A percentile compares a stretch with the other conserved stretches of the same genome.
Evolutionary conservation across 2,329 filamentous ascomycete genomes (phyloP).

Genomic region (Claviceps citrina): DNA sequence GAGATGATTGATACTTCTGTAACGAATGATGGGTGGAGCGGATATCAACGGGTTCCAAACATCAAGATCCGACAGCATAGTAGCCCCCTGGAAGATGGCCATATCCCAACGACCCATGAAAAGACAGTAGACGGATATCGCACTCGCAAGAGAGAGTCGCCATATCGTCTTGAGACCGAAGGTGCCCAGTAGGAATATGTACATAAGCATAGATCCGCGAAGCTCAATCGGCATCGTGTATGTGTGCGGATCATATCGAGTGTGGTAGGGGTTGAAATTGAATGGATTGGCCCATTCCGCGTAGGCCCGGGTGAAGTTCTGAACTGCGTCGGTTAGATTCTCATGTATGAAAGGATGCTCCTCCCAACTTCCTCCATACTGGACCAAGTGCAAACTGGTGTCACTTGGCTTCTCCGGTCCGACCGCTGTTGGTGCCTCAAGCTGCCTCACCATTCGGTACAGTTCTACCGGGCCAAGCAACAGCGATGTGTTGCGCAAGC

Average conservation of each 20-base stretch:
- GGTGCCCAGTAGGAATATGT: slow-evolving; percentile 24
- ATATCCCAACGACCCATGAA: slow-evolving; percentile 25
- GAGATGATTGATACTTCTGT: not conserved
- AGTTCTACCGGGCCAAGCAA: not conserved
- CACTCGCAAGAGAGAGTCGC: slow-evolving; percentile 16
- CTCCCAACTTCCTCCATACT: slow-evolving; percentile 26
- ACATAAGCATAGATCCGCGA: slow-evolving; percentile 25
- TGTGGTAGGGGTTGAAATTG: slow-evolving; percentile 23
- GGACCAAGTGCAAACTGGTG: slow-evolving; percentile 17
- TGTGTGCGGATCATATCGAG: slow-evolving; percentile 26
- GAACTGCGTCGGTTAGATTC: slow-evolving; percentile 22
- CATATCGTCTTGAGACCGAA: slow-evolving; percentile 21
- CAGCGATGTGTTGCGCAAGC: not conserved
- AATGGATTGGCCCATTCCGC: slow-evolving; percentile 27
- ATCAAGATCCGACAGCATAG: slow-evolving; percentile 22
- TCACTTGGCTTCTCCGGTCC: not conserved
- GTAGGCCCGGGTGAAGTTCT: slow-evolving; percentile 23
- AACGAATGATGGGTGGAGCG: not conserved
- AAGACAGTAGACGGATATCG: slow-evolving; percentile 20
- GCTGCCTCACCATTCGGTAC: not conserved
- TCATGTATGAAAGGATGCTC: slow-evolving; percentile 25
- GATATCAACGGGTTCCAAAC: slow-evolving; percentile 9
- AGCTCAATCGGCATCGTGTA: slow-evolving; percentile 28
- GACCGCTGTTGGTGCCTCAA: not conserved
- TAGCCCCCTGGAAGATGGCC: slow-evolving; percentile 23